Base-by-base conservation (phyloP, 768 basidiomycete species). In the Lentinula guzmanii region DNA sequence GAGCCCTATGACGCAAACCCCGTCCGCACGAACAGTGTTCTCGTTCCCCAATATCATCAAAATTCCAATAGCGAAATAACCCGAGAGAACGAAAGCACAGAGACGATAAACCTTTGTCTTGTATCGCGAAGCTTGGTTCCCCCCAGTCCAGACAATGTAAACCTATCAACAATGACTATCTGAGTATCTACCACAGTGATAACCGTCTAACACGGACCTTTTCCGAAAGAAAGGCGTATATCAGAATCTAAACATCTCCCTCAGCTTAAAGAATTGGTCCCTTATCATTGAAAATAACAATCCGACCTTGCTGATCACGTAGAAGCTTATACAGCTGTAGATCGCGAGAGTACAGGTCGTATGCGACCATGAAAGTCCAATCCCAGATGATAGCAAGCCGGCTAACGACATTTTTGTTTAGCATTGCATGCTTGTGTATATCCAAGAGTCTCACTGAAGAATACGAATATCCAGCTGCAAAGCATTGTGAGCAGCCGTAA, bases 131-230 rank as follows among this genome's bases (percentile, higher is more conserved):
- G 21, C 35, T 52, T 60, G 59, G 18, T 60, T 60, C n/a, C 59
- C 59, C 15, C 59, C 59, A 18, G 59, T 50, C 59, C 59, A 60
- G 33, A 60, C 37, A 18, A 60, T 60, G 28, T 60, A 60, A 11
- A 60, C 59, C 59, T 52, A n/a, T 34, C 16, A 34, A n/a, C 10
- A 6, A 3, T 57, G 3, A 13, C 24, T 58, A 34, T n/a, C 39
- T 41, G 13, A 28, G 28, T 15, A 15, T 11, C 18, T 28, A 1
- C 11, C 11, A 1, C n/a, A 28, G 15, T 4, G 4, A 4, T 15
- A 16, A 33, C 10, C 34, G 24, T 16, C 21, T 11, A 39, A 11
- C 24, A 35, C n/a, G 9, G 48, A 60, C 59, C 59, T 31, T 50
- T 43, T 60, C 59, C 9, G 59, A 60, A 9, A 60, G 51, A 15